Evolutionary conservation across 2,329 filamentous ascomycete species (phyloP).

Genomic region (Colletotrichum viniferum): DNA sequence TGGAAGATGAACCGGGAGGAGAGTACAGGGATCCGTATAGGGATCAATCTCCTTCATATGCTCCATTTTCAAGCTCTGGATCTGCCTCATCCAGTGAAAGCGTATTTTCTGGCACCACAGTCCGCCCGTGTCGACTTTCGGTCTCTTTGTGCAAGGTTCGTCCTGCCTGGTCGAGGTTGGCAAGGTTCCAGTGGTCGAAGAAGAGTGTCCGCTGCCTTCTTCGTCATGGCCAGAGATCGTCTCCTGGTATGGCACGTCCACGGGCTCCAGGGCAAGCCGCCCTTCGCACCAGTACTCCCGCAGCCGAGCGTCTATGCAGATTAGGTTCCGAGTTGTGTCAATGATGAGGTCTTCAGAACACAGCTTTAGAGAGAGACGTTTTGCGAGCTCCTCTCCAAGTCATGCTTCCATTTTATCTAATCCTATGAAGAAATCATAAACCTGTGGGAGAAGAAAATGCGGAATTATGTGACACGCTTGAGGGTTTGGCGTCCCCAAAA

Average conservation of each 20-base stretch:
- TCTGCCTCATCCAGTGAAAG: neutral
- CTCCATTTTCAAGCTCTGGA: neutral
- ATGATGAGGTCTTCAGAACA: neutral
- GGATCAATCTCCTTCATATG: neutral
- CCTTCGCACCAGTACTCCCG: neutral
- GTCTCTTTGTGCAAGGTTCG: neutral
- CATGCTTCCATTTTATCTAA: neutral
- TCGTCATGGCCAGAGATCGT: neutral
- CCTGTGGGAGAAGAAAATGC: neutral
- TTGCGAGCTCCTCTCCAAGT: neutral
- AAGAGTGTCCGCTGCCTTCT: neutral
- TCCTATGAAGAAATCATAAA: accelerated
- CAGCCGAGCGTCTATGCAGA: neutral
- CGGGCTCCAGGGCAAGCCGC: neutral
- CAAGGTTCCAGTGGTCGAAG: too few species aligned
- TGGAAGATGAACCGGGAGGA: neutral
- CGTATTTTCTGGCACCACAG: neutral
- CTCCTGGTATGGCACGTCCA: neutral
- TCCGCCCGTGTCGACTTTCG: neutral
- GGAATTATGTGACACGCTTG: neutral
- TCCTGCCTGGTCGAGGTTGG: too few species aligned
- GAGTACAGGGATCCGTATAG: neutral
- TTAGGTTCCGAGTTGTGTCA: neutral
- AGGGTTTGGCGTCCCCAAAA: neutral
- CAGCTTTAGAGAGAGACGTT: neutral